These are phyloP conservation scores for Hortiboletus campestris DNA, from an alignment of 768 basidiomycete species.

Conservation along the genomic window DNA sequence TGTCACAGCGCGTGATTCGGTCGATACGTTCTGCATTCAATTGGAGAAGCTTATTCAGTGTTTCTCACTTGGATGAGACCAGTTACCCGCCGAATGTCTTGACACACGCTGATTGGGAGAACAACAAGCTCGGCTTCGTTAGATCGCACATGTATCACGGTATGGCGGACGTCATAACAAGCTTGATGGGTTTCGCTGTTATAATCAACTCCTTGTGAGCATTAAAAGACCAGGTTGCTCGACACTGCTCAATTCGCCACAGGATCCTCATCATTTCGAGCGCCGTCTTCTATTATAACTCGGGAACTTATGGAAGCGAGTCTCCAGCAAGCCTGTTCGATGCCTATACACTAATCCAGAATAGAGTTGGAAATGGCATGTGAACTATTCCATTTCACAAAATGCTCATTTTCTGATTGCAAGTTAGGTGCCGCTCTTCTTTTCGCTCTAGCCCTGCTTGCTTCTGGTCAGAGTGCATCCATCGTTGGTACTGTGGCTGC, in stretches of 20 bases:
- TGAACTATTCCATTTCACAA: background rate
- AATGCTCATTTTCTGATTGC: constrained; percentile 1
- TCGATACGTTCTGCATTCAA: constrained; percentile 6
- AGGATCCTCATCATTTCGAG: constrained; percentile 82
- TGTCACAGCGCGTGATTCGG: constrained; percentile 19
- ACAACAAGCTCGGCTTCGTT: constrained; percentile 55
- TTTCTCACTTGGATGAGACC: constrained; percentile 22
- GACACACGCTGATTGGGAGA: constrained; percentile 53
- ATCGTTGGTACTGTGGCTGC: constrained; percentile 89
- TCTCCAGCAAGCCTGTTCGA: constrained; percentile 77
- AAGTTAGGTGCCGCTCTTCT: constrained; percentile 71
- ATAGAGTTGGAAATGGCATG: constrained; percentile 65
- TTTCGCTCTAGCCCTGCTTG: constrained; percentile 84
- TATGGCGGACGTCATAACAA: constrained; percentile 61
- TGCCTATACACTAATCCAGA: constrained; percentile 72
- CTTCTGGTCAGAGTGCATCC: constrained; percentile 86
- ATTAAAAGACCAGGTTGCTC: background rate
- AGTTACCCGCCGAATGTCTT: constrained; percentile 31
- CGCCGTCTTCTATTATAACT: constrained; percentile 72
- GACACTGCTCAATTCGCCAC: background rate
- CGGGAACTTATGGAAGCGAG: constrained; percentile 37
- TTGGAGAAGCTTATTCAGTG: constrained; percentile 22
- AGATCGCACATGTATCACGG: constrained; percentile 64
- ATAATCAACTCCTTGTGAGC: constrained; percentile 81
- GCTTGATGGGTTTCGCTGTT: constrained; percentile 81